Percentiles rank a stretch among this genome's conserved stretches.
These are phyloP conservation scores for Gymnopilus dilepis DNA, from an alignment of 768 basidiomycete genomes.

Conservation along the genomic window DNA sequence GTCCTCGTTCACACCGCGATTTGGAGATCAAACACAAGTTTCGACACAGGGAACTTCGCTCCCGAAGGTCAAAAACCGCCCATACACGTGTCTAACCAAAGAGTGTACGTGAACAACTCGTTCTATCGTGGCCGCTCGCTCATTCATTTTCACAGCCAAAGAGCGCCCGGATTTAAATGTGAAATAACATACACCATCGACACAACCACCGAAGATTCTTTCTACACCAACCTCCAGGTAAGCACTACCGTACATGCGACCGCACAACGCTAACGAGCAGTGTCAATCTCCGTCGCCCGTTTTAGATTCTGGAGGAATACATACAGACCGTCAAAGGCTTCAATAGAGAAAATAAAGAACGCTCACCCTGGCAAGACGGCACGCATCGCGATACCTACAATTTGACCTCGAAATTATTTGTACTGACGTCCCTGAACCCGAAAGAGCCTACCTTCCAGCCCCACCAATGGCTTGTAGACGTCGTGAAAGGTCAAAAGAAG, in stretches of 20 bases:
- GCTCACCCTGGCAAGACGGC: neutral
- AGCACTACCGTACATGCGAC: too few species aligned
- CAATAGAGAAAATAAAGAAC: neutral
- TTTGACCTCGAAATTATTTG: neutral
- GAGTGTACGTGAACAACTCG: neutral
- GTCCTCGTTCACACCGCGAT: neutral
- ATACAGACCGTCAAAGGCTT: neutral
- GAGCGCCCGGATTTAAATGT: neutral
- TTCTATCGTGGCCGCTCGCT: neutral
- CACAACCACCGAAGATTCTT: neutral
- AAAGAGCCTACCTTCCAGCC: neutral
- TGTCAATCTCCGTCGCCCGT: too few species aligned
- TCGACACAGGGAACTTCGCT: neutral
- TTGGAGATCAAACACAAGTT: neutral
- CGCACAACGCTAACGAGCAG: too few species aligned
- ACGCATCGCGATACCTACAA: neutral
- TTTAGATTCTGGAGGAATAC: neutral
- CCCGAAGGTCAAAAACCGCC: neutral
- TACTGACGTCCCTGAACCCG: neutral
- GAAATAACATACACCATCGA: neutral
- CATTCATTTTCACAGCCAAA: neutral
- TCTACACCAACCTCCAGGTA: neutral
- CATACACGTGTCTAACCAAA: neutral
- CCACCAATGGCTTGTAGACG: neutral
- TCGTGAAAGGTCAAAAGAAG: neutral